Conservation (phyloP, 1,284 basidiomycete genomes). For the Sporisorium graminicola region DNA sequence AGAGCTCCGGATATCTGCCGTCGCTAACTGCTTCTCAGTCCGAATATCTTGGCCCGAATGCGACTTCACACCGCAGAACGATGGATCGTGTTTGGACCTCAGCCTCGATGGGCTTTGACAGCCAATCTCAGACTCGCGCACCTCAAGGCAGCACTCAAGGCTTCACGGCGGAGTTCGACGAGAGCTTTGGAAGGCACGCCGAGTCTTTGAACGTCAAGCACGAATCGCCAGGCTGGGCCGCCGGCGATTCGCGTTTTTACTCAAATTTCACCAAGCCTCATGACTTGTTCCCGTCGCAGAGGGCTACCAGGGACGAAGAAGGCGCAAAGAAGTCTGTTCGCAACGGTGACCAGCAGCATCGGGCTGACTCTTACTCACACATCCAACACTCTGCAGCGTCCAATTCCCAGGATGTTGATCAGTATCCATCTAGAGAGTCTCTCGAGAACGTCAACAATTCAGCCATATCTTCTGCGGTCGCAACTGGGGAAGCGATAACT, state of each 20-base stretch:
- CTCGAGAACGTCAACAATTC: not conserved
- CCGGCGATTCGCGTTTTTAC: not conserved
- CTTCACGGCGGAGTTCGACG: slow-evolving; percentile 7
- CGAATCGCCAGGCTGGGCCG: not conserved
- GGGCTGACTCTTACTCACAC: not conserved
- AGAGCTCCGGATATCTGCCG: slow-evolving; percentile 33
- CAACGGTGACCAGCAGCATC: slow-evolving; percentile 1
- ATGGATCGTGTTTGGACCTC: slow-evolving; percentile 29
- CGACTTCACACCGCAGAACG: slow-evolving; percentile 28
- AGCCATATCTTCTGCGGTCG: not conserved
- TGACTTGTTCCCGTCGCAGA: slow-evolving; percentile 36
- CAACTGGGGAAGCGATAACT: not conserved
- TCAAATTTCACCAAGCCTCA: slow-evolving; percentile 51
- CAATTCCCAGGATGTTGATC: not conserved
- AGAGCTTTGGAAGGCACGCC: slow-evolving; percentile 3
- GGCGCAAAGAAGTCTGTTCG: slow-evolving; percentile 35
- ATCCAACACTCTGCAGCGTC: not conserved
- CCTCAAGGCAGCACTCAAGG: slow-evolving; percentile 1
- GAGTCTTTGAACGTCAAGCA: not conserved
- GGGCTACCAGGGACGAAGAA: slow-evolving; percentile 44
- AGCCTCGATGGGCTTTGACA: slow-evolving; percentile 18
- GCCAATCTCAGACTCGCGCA: slow-evolving; percentile 15
- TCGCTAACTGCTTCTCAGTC: slow-evolving; percentile 29
- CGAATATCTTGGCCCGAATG: slow-evolving; percentile 36
- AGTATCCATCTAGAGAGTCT: not conserved